These are phyloP conservation scores for Dictyostelium firmibasis DNA, from an alignment of 78 protist species.

Conservation along the genomic window DNA sequence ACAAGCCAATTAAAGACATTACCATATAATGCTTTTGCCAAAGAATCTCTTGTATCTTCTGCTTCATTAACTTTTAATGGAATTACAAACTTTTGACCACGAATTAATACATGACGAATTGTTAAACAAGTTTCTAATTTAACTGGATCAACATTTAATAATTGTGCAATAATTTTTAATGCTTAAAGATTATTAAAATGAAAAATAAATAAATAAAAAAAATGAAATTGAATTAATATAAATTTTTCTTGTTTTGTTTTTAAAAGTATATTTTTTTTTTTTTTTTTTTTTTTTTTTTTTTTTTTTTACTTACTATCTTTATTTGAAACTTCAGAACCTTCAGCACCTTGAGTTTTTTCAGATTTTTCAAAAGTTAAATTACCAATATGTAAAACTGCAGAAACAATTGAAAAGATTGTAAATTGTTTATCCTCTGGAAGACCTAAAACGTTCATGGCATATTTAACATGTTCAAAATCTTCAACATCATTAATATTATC, in stretches of 20 bases:
- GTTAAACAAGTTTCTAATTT: slow-evolving; percentile 63
- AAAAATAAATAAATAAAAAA: not conserved
- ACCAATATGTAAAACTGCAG: slow-evolving; percentile 81
- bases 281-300: no score
- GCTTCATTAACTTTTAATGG: slow-evolving; percentile 84
- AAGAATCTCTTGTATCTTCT: slow-evolving; percentile 82
- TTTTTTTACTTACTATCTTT: slow-evolving; percentile 59
- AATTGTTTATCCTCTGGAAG: slow-evolving; percentile 78
- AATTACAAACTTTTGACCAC: slow-evolving; percentile 81
- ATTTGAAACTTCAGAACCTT: slow-evolving; percentile 62
- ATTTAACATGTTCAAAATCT: slow-evolving; percentile 70
- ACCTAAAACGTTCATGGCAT: slow-evolving; percentile 76
- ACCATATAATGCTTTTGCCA: slow-evolving; percentile 91
- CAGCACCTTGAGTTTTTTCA: slow-evolving; percentile 77
- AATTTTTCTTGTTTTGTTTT: no score
- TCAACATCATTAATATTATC: slow-evolving; percentile 87
- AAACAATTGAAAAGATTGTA: slow-evolving; percentile 57
- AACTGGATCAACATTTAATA: slow-evolving; percentile 52
- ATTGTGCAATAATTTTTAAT: slow-evolving; percentile 57
- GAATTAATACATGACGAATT: slow-evolving; percentile 64
- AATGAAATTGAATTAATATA: not conserved
- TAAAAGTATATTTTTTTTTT: no score
- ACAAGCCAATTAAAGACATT: slow-evolving; percentile 87
- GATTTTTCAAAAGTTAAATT: slow-evolving; percentile 62
- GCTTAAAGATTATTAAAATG: not conserved